A percentile compares a stretch with the other conserved stretches of the same genome.
Evolutionary conservation across 2,329 filamentous ascomycete genomes (phyloP).

Genomic region (Fusarium keratoplasticum): DNA sequence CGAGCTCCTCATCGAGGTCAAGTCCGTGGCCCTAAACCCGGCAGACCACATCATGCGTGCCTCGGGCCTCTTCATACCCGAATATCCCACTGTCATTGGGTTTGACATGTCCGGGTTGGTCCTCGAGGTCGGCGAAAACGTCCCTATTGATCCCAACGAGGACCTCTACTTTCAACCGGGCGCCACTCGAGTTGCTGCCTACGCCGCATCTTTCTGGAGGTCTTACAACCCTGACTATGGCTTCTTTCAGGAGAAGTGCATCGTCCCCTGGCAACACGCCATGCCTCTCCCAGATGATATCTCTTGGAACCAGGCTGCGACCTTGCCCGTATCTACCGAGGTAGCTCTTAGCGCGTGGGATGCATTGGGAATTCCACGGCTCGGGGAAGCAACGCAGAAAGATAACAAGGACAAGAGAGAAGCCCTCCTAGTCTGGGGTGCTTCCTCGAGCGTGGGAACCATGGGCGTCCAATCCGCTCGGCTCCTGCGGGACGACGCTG

Average conservation of each 20-base stretch:
- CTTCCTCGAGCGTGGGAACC: slow-evolving; percentile 57
- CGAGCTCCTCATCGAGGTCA: slow-evolving; percentile 61
- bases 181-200: slow-evolving; percentile 53
- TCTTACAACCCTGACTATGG: slow-evolving; percentile 59
- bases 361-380: slow-evolving; percentile 48
- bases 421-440: slow-evolving; percentile 57
- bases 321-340: slow-evolving; percentile 52
- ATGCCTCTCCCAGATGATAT: slow-evolving; percentile 50
- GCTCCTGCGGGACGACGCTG: slow-evolving; percentile 48
- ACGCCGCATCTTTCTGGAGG: slow-evolving; percentile 55
- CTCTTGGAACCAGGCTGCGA: slow-evolving; percentile 55
- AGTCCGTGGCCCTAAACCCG: slow-evolving; percentile 62
- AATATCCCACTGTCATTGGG: slow-evolving; percentile 56
- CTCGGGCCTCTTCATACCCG: slow-evolving; percentile 53
- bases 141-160: slow-evolving; percentile 42
- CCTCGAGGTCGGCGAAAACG: slow-evolving; percentile 53
- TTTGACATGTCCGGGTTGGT: slow-evolving; percentile 59
- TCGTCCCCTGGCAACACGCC: slow-evolving; percentile 56
- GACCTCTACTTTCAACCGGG: slow-evolving; percentile 45
- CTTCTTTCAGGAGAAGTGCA: slow-evolving; percentile 56
- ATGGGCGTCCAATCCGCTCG: slow-evolving; percentile 57
- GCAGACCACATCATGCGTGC: slow-evolving; percentile 57
- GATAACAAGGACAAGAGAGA: slow-evolving; percentile 39
- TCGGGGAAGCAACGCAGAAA: slow-evolving; percentile 15
- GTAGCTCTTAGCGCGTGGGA: slow-evolving; percentile 55